Evolutionary conservation across 805 yeast genomes (phyloP).

Genomic region (Hanseniaspora taiwanica): DNA sequence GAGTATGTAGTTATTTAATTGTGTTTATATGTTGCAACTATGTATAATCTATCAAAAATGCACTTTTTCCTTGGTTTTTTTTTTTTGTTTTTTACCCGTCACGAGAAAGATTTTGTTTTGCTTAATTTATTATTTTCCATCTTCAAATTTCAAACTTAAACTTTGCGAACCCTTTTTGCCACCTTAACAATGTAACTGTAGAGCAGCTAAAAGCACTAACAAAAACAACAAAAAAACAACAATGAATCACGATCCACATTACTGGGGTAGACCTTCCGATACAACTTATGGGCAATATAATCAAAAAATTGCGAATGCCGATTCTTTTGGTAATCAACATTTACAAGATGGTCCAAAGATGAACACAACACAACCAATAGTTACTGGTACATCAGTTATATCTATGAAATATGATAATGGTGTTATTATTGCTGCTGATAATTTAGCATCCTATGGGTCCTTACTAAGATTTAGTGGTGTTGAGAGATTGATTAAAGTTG

Average conservation of each 20-base stretch:
- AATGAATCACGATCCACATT: slow-evolving; percentile 91
- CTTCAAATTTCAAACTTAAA: too few species aligned
- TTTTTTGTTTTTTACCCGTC: too few species aligned
- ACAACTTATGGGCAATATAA: slow-evolving; percentile 74
- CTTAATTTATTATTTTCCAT: too few species aligned
- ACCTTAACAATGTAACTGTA: neutral
- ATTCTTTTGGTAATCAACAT: too few species aligned
- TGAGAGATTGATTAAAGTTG: slow-evolving; percentile 77
- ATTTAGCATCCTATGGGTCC: slow-evolving; percentile 87
- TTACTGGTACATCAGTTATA: slow-evolving; percentile 92
- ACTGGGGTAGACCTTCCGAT: slow-evolving; percentile 92
- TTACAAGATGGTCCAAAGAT: slow-evolving; percentile 51
- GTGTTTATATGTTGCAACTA: neutral
- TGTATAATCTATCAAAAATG: neutral
- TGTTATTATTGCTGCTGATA: slow-evolving; percentile 89
- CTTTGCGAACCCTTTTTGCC: neutral
- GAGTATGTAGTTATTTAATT: slow-evolving; percentile 37
- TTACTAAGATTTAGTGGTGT: slow-evolving; percentile 73
- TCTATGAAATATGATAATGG: slow-evolving; percentile 87
- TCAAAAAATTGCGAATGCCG: slow-evolving; percentile 49
- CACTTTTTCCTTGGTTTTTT: too few species aligned
- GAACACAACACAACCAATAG: slow-evolving; percentile 88
- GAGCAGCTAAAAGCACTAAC: neutral
- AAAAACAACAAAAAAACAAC: neutral
- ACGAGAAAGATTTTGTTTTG: too few species aligned